phyloP scores from a whole-genome alignment of 2,329 filamentous ascomycete genomes.

The Waltergamsia citrina region DNA sequence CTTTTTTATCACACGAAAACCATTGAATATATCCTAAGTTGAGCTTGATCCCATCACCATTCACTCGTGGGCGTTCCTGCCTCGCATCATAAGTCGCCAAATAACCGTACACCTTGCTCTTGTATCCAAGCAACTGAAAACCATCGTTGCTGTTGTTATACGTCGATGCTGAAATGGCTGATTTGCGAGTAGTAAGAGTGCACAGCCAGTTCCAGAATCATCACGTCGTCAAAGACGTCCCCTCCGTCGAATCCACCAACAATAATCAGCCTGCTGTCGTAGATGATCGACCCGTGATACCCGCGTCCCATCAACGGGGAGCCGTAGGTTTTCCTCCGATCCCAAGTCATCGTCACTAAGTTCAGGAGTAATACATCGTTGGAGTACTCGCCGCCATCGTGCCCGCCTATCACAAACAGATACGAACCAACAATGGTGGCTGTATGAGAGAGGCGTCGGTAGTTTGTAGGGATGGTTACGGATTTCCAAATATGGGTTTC shows the following conservation, averaged over 20 bases:
- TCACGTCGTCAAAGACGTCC: conserved; percentile 60
- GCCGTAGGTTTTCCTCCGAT: conserved; percentile 55
- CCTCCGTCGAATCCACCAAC: conserved; percentile 60
- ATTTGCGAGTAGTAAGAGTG: conserved; percentile 68
- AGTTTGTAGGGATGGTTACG: conserved; percentile 51
- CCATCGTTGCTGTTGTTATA: too few species aligned
- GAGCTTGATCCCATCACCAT: too few species aligned
- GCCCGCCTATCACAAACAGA: conserved; percentile 60
- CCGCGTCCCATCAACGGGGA: conserved; percentile 52
- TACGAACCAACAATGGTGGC: conserved; percentile 62
- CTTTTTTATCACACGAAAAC: too few species aligned
- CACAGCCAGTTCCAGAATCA: conserved; percentile 57
- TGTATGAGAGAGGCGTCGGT: conserved; percentile 56
- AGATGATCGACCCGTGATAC: conserved; percentile 57
- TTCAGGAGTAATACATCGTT: conserved; percentile 62
- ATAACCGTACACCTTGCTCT: too few species aligned
- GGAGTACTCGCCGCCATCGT: conserved; percentile 61
- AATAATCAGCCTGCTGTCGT: conserved; percentile 54
- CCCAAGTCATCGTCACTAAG: conserved; percentile 67
- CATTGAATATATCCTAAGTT: too few species aligned
- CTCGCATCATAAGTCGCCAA: too few species aligned
- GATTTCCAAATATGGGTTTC: conserved; percentile 50
- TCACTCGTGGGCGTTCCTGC: too few species aligned
- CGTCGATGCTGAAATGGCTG: conserved; percentile 62
- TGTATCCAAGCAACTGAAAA: too few species aligned